Base-by-base conservation (phyloP, 495 filamentous ascomycete species). In the Talaromyces trachyspermus region DNA sequence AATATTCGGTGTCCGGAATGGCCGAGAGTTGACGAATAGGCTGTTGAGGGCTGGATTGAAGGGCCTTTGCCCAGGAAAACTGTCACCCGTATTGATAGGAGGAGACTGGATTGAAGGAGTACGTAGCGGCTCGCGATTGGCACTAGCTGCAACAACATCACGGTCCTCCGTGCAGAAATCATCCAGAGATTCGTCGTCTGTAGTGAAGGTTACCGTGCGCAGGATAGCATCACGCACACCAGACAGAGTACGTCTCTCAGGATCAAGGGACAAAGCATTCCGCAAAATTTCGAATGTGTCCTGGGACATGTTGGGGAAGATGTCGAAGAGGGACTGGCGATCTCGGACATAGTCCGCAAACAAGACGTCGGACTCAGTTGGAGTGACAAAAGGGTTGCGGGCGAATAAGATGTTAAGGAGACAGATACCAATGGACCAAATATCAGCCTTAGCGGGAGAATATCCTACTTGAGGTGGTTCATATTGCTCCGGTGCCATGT, bases 401-500 rank as follows among this genome's bases (percentile, higher is more conserved):
- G 88, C 86, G 72, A 97, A 98, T 36, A 98, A 73, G 53, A 98
- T 84, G 68, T 98, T 98, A 56, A 98, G 74, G 47, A 98, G 70
- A 61, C 91, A 96, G 65, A 98, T 86, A 39, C 92, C 92, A 56
- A 98, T 82, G 39, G 89, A 88, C 92, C 92, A 98, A 53, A 95
- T 81, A 63, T 98, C 92, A 15, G 94, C 92, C 66, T 94, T 78
- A 43, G 87, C 88, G 24, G 92, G 89, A 35, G 88, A 91, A 69
- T 97, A 97, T 53, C 92, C 92, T 40, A 72, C 76, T 48, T 81
- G 81, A 55, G 80, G 71, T 18, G 90, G 86, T 54, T 97, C 91
- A 54, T 89, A 97, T 58, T 98, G 92, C 64, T 97, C 92, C 14
- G 92, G 92, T 41, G 92, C 89, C 92, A 98, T 98, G 68, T 98